These are phyloP conservation scores for Pontederia paniculata DNA, from an alignment of 176 grass and related monocot genomes.

Conservation along the genomic window DNA sequence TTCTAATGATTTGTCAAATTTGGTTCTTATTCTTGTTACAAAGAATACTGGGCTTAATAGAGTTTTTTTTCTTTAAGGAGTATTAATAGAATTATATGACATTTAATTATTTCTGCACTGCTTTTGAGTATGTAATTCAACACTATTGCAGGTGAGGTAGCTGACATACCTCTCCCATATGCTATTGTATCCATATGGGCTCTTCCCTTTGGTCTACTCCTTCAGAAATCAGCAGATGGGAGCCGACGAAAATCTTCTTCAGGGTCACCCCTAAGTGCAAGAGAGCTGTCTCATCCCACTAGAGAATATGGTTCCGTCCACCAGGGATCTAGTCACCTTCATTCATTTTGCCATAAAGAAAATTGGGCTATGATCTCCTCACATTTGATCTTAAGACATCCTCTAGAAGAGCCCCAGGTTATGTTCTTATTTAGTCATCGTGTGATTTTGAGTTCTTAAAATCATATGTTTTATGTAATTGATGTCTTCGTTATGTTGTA, in stretches of 20 bases:
- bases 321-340: conserved; percentile 27
- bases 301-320: conserved; percentile 64
- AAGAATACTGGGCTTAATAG: too few species aligned
- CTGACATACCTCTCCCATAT: conserved; percentile 63
- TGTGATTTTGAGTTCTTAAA: neutral
- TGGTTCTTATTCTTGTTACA: too few species aligned
- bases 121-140: conserved; percentile 3
- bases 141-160: conserved; percentile 57
- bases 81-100: neutral
- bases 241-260: conserved; percentile 47
- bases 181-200: conserved; percentile 82
- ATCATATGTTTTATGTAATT: too few species aligned
- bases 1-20: too few species aligned
- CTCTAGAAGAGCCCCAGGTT: conserved; percentile 93
- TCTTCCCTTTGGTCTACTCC: conserved; percentile 67
- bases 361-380: conserved; percentile 50
- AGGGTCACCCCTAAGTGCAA: conserved; percentile 45
- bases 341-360: conserved; percentile 38
- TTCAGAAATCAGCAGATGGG: conserved; percentile 72
- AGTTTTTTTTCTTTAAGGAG: too few species aligned
- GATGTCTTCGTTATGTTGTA: too few species aligned
- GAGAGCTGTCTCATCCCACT: conserved; percentile 57
- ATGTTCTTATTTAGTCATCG: neutral
- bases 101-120: neutral
- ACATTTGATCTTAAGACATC: conserved; percentile 82